phyloP scores from a whole-genome alignment of 2,329 filamentous ascomycete species.

The Verruconis gallopava region DNA sequence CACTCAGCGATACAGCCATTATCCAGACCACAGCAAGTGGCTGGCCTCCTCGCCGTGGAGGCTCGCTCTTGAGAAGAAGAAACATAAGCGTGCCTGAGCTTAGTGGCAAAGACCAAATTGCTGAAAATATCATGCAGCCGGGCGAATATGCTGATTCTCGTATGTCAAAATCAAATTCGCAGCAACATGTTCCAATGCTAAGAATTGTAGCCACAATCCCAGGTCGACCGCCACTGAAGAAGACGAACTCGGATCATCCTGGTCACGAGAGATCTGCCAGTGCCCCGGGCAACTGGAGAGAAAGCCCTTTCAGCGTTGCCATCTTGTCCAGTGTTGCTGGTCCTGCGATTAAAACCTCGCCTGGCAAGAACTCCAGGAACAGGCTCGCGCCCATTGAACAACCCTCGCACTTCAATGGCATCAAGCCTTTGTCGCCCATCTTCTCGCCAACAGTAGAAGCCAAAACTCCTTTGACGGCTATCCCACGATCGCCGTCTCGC shows the following conservation, averaged over 20 bases:
- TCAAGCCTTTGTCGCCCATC: slow-evolving; percentile 10
- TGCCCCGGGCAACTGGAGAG: slow-evolving; percentile 26
- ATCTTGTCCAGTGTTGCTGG: slow-evolving; percentile 26
- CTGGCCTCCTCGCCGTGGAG: slow-evolving; percentile 21
- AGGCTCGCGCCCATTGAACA: background rate
- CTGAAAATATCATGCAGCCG: slow-evolving; percentile 17
- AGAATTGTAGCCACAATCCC: slow-evolving; percentile 24
- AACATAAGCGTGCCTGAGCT: slow-evolving; percentile 30
- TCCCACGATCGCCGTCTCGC: slow-evolving; percentile 6
- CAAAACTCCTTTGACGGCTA: slow-evolving; percentile 7
- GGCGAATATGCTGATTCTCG: slow-evolving; percentile 29
- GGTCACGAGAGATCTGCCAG: slow-evolving; percentile 27
- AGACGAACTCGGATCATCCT: slow-evolving; percentile 21
- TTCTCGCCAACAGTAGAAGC: slow-evolving; percentile 6
- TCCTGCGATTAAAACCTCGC: slow-evolving; percentile 16
- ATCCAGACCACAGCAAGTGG: slow-evolving; percentile 20
- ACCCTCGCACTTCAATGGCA: slow-evolving; percentile 1
- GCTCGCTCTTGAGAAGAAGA: slow-evolving; percentile 25
- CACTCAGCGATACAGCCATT: slow-evolving; percentile 27
- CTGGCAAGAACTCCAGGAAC: background rate
- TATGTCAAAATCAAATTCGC: slow-evolving; percentile 17
- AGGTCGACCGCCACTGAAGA: slow-evolving; percentile 26
- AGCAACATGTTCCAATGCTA: too few relatives aligned
- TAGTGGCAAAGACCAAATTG: slow-evolving; percentile 17
- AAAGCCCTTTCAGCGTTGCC: slow-evolving; percentile 27